Base-by-base conservation (phyloP, 2,329 filamentous ascomycete species). In the Fusarium odoratissimum region DNA sequence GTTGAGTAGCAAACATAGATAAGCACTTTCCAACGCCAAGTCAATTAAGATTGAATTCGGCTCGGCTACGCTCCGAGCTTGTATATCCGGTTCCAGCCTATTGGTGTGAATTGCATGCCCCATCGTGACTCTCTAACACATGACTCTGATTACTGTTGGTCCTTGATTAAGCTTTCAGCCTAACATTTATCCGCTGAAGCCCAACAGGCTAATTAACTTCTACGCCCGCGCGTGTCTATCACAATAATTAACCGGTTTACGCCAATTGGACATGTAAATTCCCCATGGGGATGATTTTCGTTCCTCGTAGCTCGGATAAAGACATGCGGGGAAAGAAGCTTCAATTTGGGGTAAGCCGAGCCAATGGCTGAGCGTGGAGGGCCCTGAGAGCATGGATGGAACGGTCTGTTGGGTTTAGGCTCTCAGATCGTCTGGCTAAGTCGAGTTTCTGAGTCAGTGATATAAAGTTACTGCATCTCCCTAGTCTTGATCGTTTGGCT, bases 1-100 rank as follows among this genome's bases (percentile, higher is more conserved):
- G 62, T 67, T n/a, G 64, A 67, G 33, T 67, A n/a, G n/a, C n/a
- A n/a, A n/a, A n/a, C n/a, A n/a, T n/a, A 67, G 52, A 45, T 51
- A 42, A 35, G 4, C 8, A 11, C 45, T 31, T 31, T 11, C 28
- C 25, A 28, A 16, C 12, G 38, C 28, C 28, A 41, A 45, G 45
- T 30, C 16, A 30, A 40, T 30, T 13, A 19, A 48, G 30, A 38
- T 30, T 19, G 13, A 41, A 21, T 1, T 28, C 41, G 41, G 31
- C 3, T 57, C 41, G 55, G 41, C 17, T 57, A 46, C 11, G 19
- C 38, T 42, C 23, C 49, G 14, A 23, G n/a, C 1, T 2, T 57
- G 19, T 35, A 28, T n/a, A 54, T 40, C 49, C 49, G 49, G 33
- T n/a, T 10, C 49, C 49, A 54, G 49, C 37, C 48, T 56, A 41